Percentiles rank a stretch among this genome's conserved stretches.
Conservation (phyloP, 768 basidiomycete species). For the Hygrocybe punicea region DNA sequence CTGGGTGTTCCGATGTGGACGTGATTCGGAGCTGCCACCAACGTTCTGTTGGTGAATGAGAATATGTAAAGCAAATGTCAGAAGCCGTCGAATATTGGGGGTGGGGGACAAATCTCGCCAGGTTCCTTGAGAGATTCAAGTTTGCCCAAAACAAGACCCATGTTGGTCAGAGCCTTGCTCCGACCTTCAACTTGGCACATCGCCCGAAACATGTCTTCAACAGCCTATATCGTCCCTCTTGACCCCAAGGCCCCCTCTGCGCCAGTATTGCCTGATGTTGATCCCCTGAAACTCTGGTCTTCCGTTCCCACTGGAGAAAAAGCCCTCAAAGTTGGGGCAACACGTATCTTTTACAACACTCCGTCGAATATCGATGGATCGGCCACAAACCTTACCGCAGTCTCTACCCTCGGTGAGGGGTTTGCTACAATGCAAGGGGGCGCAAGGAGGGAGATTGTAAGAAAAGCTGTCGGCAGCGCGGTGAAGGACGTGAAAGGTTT, state of each 20-base stretch:
- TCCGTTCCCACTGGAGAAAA: constrained; percentile 48
- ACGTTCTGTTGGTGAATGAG: too few species aligned
- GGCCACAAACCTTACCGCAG: constrained; percentile 41
- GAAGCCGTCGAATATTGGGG: not conserved
- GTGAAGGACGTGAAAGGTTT: constrained; percentile 64
- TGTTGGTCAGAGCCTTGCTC: not conserved
- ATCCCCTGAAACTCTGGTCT: constrained; percentile 52
- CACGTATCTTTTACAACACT: constrained; percentile 61
- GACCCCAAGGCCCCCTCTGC: constrained; percentile 43
- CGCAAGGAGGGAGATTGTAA: constrained; percentile 59
- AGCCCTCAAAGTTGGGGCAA: constrained; percentile 57
- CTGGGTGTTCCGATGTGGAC: too few species aligned
- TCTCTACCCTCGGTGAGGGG: constrained; percentile 57
- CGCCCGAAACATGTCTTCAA: constrained; percentile 47
- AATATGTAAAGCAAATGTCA: not conserved
- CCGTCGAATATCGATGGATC: constrained; percentile 30
- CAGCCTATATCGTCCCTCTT: constrained; percentile 57
- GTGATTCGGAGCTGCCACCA: too few species aligned
- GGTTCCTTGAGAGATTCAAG: not conserved
- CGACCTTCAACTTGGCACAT: not conserved
- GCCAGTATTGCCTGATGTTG: constrained; percentile 35
- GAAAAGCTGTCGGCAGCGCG: constrained; percentile 68
- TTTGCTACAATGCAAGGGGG: constrained; percentile 46
- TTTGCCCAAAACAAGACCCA: too few species aligned
- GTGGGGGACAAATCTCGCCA: not conserved